Base-by-base conservation (phyloP, 1,139 yeast species). In the Candida sanyaensis region DNA sequence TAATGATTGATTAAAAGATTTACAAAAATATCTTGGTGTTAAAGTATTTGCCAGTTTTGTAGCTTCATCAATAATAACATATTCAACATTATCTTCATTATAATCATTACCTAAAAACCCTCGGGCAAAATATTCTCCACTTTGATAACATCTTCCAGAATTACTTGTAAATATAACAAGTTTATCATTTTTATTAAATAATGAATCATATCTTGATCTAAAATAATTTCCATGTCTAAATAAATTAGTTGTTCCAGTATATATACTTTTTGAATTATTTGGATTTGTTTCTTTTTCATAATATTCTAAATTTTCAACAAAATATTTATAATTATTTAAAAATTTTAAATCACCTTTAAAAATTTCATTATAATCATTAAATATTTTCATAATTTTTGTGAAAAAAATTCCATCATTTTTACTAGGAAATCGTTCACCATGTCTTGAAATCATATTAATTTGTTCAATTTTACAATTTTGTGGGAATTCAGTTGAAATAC, bases 401-500 rank as follows among this genome's bases (percentile, higher is more conserved):
- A 52, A 58, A 10, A 41, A 44, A 32, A 50, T 48, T n/a, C 75
- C 77, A 27, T 63, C 62, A 23, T 61, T 56, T 24, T 59, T 59
- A 4, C 73, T 65, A 11, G 90, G 91, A 61, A 72, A 86, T 56
- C 93, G 69, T 58, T 85, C 91, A 6, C 92, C 93, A 58, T 87
- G 93, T 59, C 95, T 77, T 50, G 78, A 73, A 43, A 82, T 66
- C 52, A 82, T 64, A 52, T 83, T 84, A 10, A 84, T 88, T 61
- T 84, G 91, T 52, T 83, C 84, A 42, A 86, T 71, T 5, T 69
- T 60, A 58, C 88, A 81, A 44, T 71, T 71, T 2, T 60, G 68
- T 5, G 92, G 90, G 37, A 67, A 54, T 27, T 66, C 73, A 26
- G 78, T 71, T 23, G 73, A 66, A 30, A 79, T 74, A 6, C 83